phyloP scores from a whole-genome alignment of 1,139 yeast species.

The Candida dubliniensis region DNA sequence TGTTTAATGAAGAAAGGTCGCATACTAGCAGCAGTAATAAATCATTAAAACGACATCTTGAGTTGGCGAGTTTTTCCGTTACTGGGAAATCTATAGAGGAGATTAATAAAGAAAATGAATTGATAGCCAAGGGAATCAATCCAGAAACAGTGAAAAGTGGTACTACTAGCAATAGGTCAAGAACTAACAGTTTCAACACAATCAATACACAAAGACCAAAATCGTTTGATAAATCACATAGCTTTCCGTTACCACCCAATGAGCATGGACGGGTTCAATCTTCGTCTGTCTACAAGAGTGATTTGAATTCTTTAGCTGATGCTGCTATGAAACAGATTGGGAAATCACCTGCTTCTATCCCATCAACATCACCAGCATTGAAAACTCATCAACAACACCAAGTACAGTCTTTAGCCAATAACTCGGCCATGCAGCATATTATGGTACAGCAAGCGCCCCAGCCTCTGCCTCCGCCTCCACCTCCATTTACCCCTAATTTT shows the following conservation, averaged over 20 bases:
- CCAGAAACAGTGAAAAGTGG: slow-evolving; percentile 24
- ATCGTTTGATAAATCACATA: slow-evolving; percentile 1
- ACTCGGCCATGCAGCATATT: background rate
- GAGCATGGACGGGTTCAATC: background rate
- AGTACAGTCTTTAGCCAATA: background rate
- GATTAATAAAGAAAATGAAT: slow-evolving; percentile 47
- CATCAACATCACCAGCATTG: background rate
- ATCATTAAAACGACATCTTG: slow-evolving; percentile 42
- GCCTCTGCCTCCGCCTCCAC: background rate
- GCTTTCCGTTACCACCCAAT: background rate
- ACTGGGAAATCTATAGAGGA: slow-evolving; percentile 53
- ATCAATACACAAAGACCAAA: background rate
- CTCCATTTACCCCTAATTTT: slow-evolving; percentile 2
- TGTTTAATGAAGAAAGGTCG: slow-evolving; percentile 33
- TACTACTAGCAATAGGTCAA: slow-evolving; percentile 17
- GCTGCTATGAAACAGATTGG: slow-evolving; percentile 30
- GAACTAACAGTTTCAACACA: slow-evolving; percentile 8
- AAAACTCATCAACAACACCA: background rate
- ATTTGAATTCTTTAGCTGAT: slow-evolving; percentile 30
- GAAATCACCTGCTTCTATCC: slow-evolving; percentile 19
- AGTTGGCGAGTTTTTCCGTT: slow-evolving; percentile 53
- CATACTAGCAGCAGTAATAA: slow-evolving; percentile 1
- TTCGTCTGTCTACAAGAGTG: slow-evolving; percentile 7
- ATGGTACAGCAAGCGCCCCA: background rate
- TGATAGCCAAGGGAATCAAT: slow-evolving; percentile 50